Evolutionary conservation across 1,139 yeast genomes (phyloP).

Genomic region (Suhomyces ambrosiae): DNA sequence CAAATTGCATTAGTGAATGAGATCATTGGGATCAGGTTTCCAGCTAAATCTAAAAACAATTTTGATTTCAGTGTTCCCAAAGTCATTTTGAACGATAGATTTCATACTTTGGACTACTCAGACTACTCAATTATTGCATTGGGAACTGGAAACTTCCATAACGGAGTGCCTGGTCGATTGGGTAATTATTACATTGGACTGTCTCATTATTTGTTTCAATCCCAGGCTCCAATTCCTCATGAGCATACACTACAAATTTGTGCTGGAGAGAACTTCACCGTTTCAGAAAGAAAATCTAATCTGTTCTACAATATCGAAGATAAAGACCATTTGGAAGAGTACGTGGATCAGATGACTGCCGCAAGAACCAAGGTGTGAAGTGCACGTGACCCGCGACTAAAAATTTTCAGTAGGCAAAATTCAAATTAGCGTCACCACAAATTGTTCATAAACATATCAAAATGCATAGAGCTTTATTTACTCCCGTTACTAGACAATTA

Average conservation of each 20-base stretch:
- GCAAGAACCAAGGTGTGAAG: constrained; percentile 4
- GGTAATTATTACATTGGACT: constrained; percentile 18
- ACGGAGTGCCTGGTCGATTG: constrained; percentile 15
- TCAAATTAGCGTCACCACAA: not conserved
- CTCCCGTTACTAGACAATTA: constrained; percentile 29
- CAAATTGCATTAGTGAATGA: constrained; percentile 35
- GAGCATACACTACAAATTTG: constrained; percentile 12
- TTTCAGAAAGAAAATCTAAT: constrained; percentile 3
- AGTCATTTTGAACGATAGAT: constrained; percentile 7
- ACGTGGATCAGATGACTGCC: constrained; percentile 14
- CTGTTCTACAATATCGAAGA: constrained; percentile 11
- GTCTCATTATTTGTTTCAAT: constrained; percentile 2
- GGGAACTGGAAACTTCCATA: constrained; percentile 4
- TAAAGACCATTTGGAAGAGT: constrained; percentile 15
- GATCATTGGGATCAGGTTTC: constrained; percentile 15
- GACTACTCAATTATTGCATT: constrained; percentile 18
- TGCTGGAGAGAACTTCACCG: constrained; percentile 12
- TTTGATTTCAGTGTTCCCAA: constrained; percentile 17
- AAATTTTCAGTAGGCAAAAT: constrained; percentile 7
- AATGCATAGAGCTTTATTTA: constrained; percentile 38
- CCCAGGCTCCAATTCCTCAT: constrained; percentile 9
- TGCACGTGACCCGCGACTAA: constrained; percentile 11
- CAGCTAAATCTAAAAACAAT: not conserved
- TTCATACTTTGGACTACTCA: constrained; percentile 12
- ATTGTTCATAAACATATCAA: constrained; percentile 4